These are phyloP conservation scores for Triticum monococcum DNA, from an alignment of 176 grass and related monocot genomes.

Conservation along the genomic window DNA sequence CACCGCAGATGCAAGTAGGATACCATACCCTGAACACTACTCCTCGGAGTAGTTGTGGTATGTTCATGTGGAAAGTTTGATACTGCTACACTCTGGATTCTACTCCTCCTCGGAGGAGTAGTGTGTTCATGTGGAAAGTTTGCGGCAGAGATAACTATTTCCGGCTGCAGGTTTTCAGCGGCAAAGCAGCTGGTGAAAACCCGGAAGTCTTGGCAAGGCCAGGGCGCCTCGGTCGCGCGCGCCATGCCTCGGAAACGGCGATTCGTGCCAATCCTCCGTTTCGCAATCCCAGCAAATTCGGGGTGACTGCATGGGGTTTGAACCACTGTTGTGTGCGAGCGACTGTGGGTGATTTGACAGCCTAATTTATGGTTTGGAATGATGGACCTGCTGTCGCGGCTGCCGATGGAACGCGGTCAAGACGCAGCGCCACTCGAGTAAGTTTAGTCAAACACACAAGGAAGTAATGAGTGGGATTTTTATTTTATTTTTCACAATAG, in stretches of 20 bases:
- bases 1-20: not conserved
- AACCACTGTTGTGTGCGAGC: not conserved
- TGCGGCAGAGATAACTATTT: not conserved
- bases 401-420: not conserved
- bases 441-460: not conserved
- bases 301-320: not conserved
- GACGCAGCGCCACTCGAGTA: not conserved
- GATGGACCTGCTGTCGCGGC: not conserved
- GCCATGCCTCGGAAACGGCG: not conserved
- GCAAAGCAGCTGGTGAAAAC: not conserved
- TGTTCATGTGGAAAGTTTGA: too few species aligned
- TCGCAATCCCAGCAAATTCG: slow-evolving; percentile 1
- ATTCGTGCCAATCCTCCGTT: slow-evolving; percentile 22
- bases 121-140: not conserved
- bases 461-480: not conserved
- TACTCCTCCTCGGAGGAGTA: too few species aligned
- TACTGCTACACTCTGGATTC: too few species aligned
- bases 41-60: too few species aligned
- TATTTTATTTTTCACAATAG: not conserved
- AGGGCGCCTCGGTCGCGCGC: not conserved
- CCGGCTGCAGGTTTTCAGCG: not conserved
- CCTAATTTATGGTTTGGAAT: not conserved
- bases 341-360: not conserved
- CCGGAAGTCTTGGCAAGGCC: not conserved
- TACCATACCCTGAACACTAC: not conserved